Evolutionary conservation across 805 yeast species (phyloP).

Genomic region (Teunomyces tritomae): DNA sequence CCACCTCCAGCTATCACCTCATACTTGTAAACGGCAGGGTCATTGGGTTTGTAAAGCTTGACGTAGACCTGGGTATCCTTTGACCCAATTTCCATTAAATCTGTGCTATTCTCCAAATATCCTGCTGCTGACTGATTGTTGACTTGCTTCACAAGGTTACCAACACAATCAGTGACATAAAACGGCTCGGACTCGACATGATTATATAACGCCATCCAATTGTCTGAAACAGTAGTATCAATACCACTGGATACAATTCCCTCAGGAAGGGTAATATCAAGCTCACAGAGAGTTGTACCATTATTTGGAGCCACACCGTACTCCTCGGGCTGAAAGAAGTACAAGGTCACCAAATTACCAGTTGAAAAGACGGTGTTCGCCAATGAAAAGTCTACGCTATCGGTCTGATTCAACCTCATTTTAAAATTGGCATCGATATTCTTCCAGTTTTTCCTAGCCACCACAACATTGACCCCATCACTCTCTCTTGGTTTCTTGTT

Average conservation of each 20-base stretch:
- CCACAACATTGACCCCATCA: constrained; percentile 35
- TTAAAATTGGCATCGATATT: constrained; percentile 22
- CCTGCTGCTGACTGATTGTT: constrained; percentile 57
- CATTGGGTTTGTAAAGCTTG: constrained; percentile 19
- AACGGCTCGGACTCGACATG: constrained; percentile 23
- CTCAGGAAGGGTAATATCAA: constrained; percentile 22
- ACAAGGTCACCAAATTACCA: constrained; percentile 32
- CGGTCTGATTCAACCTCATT: constrained; percentile 14
- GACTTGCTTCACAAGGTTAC: constrained; percentile 58
- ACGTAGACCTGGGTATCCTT: constrained; percentile 45
- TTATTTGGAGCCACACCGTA: constrained; percentile 12
- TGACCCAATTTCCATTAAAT: constrained; percentile 37
- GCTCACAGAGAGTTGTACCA: constrained; percentile 30
- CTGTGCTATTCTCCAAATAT: constrained; percentile 45
- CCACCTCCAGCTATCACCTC: constrained; percentile 74
- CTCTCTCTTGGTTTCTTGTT: constrained; percentile 23
- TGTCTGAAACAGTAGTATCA: constrained; percentile 15
- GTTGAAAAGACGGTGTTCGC: constrained; percentile 43
- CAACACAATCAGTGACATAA: constrained; percentile 47
- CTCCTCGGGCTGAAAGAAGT: constrained; percentile 23
- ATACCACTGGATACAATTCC: constrained; percentile 8
- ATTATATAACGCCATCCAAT: constrained; percentile 33
- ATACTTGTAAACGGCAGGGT: constrained; percentile 27
- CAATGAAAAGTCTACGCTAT: constrained; percentile 21
- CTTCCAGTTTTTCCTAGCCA: constrained; percentile 40